phyloP scores from a whole-genome alignment of 2,329 filamentous ascomycete genomes.

The Simplicillium aogashimaense region DNA sequence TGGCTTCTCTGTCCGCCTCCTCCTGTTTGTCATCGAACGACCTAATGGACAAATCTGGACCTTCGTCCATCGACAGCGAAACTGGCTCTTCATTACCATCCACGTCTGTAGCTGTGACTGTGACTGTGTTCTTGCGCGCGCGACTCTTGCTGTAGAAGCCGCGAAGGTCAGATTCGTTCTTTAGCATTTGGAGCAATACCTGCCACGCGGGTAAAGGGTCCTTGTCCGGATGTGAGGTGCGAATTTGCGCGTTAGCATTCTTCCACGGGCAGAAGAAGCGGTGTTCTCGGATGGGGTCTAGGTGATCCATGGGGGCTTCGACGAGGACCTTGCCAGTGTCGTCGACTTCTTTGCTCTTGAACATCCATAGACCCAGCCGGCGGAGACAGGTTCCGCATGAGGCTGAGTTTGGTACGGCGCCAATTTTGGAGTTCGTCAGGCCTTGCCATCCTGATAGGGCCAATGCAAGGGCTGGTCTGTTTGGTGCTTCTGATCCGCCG shows the following conservation, averaged over 20 bases:
- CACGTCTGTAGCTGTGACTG: constrained; percentile 1
- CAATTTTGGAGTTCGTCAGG: constrained; percentile 40
- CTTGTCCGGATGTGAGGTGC: constrained; percentile 19
- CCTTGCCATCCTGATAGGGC: constrained; percentile 71
- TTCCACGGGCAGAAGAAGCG: constrained; percentile 80
- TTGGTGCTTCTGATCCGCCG: constrained; percentile 24
- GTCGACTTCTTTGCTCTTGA: constrained; percentile 63
- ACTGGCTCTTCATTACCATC: constrained; percentile 8
- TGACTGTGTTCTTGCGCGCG: constrained; percentile 13
- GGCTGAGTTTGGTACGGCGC: constrained; percentile 60
- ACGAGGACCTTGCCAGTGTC: constrained; percentile 41
- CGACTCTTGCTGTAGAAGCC: constrained; percentile 19
- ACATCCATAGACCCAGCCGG: constrained; percentile 88
- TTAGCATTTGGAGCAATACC: constrained; percentile 41
- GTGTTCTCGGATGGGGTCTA: constrained; percentile 64
- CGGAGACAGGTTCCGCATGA: constrained; percentile 81
- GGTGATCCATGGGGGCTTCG: constrained; percentile 51
- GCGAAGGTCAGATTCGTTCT: constrained; percentile 48
- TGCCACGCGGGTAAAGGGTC: constrained; percentile 42
- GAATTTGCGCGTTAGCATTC: constrained; percentile 50
- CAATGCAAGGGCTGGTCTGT: constrained; percentile 55
- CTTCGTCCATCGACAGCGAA: constrained; percentile 12
- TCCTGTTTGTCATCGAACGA: constrained; percentile 20
- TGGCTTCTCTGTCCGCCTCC: constrained; percentile 37
- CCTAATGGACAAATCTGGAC: neutral